Conservation (phyloP, 2,329 filamentous ascomycete species). For the Aspergillus pseudonomiae region DNA sequence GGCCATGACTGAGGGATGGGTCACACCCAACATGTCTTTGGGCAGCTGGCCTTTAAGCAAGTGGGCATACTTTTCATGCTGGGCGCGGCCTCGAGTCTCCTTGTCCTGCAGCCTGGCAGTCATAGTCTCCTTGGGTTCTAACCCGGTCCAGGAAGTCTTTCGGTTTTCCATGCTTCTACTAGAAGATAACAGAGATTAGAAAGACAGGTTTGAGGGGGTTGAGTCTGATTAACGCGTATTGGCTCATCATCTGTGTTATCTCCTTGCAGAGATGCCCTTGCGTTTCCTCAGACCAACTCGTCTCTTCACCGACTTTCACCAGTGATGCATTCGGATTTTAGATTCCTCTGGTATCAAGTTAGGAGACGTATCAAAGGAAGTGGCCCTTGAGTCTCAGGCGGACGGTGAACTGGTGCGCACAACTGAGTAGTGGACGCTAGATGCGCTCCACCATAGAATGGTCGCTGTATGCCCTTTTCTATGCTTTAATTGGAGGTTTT, state of each 20-base stretch:
- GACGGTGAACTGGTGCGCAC: too few relatives aligned
- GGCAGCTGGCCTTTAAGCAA: not conserved
- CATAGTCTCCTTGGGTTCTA: not conserved
- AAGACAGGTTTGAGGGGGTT: not conserved
- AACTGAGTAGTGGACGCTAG: too few relatives aligned
- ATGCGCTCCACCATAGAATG: too few relatives aligned
- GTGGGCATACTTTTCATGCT: not conserved
- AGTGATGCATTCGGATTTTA: not conserved
- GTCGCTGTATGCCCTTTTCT: too few relatives aligned
- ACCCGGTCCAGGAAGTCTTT: not conserved
- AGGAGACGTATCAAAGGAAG: too few relatives aligned
- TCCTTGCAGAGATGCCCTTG: not conserved
- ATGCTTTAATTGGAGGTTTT: too few relatives aligned
- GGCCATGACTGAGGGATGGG: not conserved
- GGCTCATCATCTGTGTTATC: not conserved
- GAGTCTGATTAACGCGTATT: not conserved
- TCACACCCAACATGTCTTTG: not conserved
- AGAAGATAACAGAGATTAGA: not conserved
- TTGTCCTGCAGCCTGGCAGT: not conserved
- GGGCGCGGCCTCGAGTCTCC: not conserved
- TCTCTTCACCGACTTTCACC: not conserved
- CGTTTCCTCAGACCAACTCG: not conserved
- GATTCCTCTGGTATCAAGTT: not conserved
- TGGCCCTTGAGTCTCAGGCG: too few relatives aligned
- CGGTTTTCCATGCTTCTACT: not conserved